phyloP scores from a whole-genome alignment of 2,329 filamentous ascomycete species.

The Anisogramma anomala region DNA sequence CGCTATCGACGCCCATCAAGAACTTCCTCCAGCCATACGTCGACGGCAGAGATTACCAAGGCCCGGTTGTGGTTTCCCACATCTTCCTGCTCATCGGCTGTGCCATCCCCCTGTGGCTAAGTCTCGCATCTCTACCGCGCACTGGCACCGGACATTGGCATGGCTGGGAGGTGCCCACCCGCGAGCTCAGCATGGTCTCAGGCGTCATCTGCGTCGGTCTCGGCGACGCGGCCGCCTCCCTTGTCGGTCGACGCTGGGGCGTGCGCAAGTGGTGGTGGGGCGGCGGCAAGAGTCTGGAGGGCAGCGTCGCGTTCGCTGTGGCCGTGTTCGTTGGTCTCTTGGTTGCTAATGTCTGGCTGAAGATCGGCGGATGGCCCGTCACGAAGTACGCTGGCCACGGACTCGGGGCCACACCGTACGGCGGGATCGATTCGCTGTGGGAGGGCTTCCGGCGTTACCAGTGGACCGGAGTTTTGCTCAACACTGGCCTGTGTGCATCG shows the following conservation, averaged over 20 bases:
- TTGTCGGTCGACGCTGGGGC: conserved; percentile 80
- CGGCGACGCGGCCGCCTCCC: conserved; percentile 83
- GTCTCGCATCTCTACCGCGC: conserved; percentile 57
- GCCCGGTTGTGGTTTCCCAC: conserved; percentile 89
- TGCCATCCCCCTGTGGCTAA: conserved; percentile 87
- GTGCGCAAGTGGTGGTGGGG: conserved; percentile 91
- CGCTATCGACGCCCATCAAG: conserved; percentile 74
- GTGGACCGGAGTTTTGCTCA: conserved; percentile 51
- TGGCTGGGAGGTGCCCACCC: conserved; percentile 63
- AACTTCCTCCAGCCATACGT: conserved; percentile 86
- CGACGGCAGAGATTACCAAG: conserved; percentile 82
- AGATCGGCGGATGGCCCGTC: conserved; percentile 63
- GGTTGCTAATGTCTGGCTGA: conserved; percentile 61
- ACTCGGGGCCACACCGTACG: background rate
- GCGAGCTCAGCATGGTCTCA: conserved; percentile 81
- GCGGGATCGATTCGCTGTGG: background rate
- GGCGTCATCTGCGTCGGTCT: conserved; percentile 92
- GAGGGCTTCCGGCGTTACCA: conserved; percentile 18
- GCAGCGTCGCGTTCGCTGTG: conserved; percentile 65
- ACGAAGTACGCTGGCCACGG: conserved; percentile 43
- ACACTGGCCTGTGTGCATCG: conserved; percentile 60
- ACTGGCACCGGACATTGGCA: conserved; percentile 41
- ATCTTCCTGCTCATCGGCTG: conserved; percentile 94
- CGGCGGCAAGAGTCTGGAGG: conserved; percentile 90
- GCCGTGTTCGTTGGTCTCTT: conserved; percentile 69